Conservation (phyloP, 2,329 filamentous ascomycete genomes). For the Myrmaecium sp. region DNA sequence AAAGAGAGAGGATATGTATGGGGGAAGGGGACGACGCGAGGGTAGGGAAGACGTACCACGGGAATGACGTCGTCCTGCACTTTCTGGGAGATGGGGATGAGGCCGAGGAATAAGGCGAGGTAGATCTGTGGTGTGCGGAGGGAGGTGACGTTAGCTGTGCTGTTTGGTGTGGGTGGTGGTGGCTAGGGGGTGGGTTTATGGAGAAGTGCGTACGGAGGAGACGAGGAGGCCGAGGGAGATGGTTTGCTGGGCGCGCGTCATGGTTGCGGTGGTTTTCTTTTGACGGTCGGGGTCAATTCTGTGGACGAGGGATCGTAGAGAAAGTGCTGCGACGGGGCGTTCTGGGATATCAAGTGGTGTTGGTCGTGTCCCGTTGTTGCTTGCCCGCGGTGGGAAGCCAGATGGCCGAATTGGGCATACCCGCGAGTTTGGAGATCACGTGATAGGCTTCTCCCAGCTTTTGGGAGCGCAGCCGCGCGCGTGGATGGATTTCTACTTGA, state of each 20-base stretch:
- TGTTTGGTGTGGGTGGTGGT: constrained; percentile 8
- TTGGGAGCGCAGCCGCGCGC: too few species aligned
- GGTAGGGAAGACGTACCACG: constrained; percentile 45
- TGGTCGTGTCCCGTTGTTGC: too few species aligned
- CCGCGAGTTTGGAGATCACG: too few species aligned
- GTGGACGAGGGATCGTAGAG: not conserved
- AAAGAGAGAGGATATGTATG: not conserved
- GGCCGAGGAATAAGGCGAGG: constrained; percentile 66
- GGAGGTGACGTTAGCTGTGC: constrained; percentile 6
- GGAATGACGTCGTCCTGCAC: constrained; percentile 78
- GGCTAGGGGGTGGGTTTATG: constrained; percentile 4
- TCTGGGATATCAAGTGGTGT: not conserved
- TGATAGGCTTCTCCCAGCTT: too few species aligned
- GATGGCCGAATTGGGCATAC: too few species aligned
- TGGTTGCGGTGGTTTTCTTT: constrained; percentile 37
- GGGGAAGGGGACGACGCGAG: too few species aligned
- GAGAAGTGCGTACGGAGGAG: constrained; percentile 51
- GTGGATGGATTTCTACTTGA: too few species aligned
- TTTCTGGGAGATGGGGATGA: constrained; percentile 61
- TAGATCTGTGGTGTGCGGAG: constrained; percentile 49
- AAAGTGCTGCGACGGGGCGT: not conserved
- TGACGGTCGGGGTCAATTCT: too few species aligned
- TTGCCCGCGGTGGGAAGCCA: too few species aligned
- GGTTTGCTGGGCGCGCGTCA: constrained; percentile 91
- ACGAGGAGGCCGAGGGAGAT: constrained; percentile 75